Evolutionary conservation across 768 basidiomycete genomes (phyloP).

Genomic region (Porpolomopsis calyptriformis): DNA sequence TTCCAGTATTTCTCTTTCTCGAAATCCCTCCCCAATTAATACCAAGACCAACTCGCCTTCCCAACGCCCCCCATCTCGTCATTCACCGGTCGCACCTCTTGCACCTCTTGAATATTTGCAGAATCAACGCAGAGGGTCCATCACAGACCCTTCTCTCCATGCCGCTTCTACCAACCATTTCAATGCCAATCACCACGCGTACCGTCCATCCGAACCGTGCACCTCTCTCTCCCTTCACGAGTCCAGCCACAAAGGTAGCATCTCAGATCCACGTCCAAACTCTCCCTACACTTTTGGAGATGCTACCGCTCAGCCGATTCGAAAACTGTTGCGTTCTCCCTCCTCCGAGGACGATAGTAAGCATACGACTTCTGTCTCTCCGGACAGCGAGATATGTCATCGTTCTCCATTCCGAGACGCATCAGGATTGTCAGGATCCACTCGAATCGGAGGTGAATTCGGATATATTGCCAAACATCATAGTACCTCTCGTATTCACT

Average conservation of each 20-base stretch:
- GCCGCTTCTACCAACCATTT: constrained; percentile 31
- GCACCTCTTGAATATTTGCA: constrained; percentile 72
- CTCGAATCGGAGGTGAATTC: constrained; percentile 1
- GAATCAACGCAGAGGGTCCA: constrained; percentile 72
- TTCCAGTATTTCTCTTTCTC: neutral
- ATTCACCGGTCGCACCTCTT: constrained; percentile 48
- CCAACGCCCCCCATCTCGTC: constrained; percentile 27
- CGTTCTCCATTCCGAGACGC: constrained; percentile 20
- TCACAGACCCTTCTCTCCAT: constrained; percentile 75
- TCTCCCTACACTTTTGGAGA: constrained; percentile 69
- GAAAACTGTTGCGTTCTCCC: constrained; percentile 51
- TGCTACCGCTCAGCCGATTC: constrained; percentile 43
- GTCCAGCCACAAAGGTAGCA: constrained; percentile 21
- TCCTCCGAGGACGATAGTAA: constrained; percentile 33
- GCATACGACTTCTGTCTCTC: constrained; percentile 14
- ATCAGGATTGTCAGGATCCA: constrained; percentile 17
- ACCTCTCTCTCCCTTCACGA: constrained; percentile 20
- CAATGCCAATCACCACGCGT: constrained; percentile 10
- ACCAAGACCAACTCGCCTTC: constrained; percentile 7
- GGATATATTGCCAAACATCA: neutral
- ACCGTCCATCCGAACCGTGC: constrained; percentile 17
- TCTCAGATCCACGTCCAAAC: constrained; percentile 42
- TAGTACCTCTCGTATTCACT: constrained; percentile 13
- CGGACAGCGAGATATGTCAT: constrained; percentile 17
- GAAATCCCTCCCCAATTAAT: neutral